Base-by-base conservation (phyloP, 2,329 filamentous ascomycete species). In the Nigrospora osmanthi region DNA sequence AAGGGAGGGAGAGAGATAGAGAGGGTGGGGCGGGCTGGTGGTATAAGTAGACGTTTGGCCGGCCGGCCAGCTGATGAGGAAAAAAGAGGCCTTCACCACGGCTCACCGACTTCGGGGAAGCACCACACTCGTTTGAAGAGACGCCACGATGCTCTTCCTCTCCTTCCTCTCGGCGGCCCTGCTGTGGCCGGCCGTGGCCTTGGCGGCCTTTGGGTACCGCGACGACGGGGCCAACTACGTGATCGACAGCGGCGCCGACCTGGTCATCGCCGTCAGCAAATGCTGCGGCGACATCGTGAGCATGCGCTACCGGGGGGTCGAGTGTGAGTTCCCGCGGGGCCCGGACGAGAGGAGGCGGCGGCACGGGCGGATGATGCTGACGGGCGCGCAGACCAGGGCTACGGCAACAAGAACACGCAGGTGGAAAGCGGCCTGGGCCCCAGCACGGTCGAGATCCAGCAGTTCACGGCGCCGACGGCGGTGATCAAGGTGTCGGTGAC, bases 141-240 rank as follows among this genome's bases (percentile, higher is more conserved):
- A 28, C 23, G 16, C 16, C 16, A 52, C 35, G 5, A 61, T 61
- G 59, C 44, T 62, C 44, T 38, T 62, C 5, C 39, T 62, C 17
- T 47, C 53, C 4, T 42, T 57, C 16, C 40, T 61, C 15, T 56
- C 49, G 34, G 47, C 55, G n/a, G 47, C 57, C 36, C 56, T 53
- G 40, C 52, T 50, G 52, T 60, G 46, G 51, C 57, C 51, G 30
- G 54, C 56, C 11, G 51, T 48, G 34, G 65, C 58, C 17, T 54
- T 60, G 4, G 66, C 66, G 32, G 62, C 58, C 7, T 69, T 62
- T 55, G 66, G 66, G 19, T 69, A 62, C 50, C 62, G 58, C 2
- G 65, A 69, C 19, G 56, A 62, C 42, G 62, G 58, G 19, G 59
- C 54, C 33, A 63, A 65, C 47, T 68, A 65, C 48, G 59, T 65